These are phyloP conservation scores for Arthrobotrys conoides DNA, from an alignment of 2,329 filamentous ascomycete genomes.

Conservation along the genomic window DNA sequence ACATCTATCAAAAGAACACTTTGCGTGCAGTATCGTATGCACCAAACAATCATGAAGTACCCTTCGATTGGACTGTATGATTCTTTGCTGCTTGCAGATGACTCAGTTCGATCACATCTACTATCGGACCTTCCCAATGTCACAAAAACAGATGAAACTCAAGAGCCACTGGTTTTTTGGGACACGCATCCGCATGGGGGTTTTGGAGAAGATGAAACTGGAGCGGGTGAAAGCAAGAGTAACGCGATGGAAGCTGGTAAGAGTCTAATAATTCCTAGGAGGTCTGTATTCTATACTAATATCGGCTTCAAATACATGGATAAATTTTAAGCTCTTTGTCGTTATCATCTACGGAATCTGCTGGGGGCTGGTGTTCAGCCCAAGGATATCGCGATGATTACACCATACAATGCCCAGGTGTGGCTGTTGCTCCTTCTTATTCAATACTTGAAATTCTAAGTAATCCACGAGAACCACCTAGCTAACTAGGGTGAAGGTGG, in stretches of 20 bases:
- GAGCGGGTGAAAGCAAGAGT: constrained; percentile 79
- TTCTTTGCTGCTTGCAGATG: constrained; percentile 82
- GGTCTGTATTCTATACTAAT: not conserved
- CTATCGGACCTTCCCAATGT: constrained; percentile 82
- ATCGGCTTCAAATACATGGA: not conserved
- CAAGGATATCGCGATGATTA: constrained; percentile 91
- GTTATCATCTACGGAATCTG: constrained; percentile 79
- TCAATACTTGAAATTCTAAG: not conserved
- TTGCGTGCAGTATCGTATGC: constrained; percentile 98
- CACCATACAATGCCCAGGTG: constrained; percentile 93
- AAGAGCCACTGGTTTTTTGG: constrained; percentile 89
- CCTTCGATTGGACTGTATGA: constrained; percentile 92
- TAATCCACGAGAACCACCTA: not conserved
- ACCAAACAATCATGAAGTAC: constrained; percentile 94
- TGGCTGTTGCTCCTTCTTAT: constrained; percentile 66
- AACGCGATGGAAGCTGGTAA: constrained; percentile 86
- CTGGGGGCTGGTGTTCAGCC: constrained; percentile 83
- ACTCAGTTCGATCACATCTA: constrained; percentile 80
- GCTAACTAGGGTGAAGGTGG: constrained; percentile 73
- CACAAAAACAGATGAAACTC: constrained; percentile 85
- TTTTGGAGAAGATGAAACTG: constrained; percentile 77
- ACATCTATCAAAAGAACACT: constrained; percentile 90
- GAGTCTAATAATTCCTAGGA: not conserved
- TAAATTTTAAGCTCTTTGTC: constrained; percentile 30
- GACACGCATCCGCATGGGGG: constrained; percentile 87